These are phyloP conservation scores for Fusarium euwallaceae DNA, from an alignment of 2,329 filamentous ascomycete species.

Conservation along the genomic window DNA sequence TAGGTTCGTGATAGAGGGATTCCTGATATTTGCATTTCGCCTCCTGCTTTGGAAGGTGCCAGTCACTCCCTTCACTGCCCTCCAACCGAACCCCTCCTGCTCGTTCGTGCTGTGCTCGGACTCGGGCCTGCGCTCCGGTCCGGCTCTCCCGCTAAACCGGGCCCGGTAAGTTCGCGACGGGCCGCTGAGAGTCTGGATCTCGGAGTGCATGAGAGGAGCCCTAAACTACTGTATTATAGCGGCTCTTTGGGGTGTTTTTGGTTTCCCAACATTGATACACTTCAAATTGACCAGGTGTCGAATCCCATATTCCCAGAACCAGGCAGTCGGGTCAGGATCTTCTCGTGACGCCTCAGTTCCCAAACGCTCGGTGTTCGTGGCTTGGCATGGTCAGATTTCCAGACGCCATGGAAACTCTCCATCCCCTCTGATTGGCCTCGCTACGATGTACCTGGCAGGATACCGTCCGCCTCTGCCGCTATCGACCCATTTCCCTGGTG, in stretches of 20 bases:
- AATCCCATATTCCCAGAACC: not conserved
- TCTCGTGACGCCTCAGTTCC: not conserved
- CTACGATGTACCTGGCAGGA: not conserved
- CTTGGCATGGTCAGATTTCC: not conserved
- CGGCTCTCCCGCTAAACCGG: not conserved
- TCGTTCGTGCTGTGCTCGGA: not conserved
- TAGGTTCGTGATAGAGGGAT: not conserved
- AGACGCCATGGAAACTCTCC: not conserved
- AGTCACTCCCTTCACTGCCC: not conserved
- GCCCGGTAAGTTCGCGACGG: not conserved
- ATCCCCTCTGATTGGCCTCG: not conserved
- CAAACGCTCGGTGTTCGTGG: not conserved
- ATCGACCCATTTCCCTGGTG: slow-evolving; percentile 1
- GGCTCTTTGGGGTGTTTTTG: not conserved
- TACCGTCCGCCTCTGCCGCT: not conserved
- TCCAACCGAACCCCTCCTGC: slow-evolving; percentile 3
- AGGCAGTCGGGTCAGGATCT: not conserved
- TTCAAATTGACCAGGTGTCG: not conserved
- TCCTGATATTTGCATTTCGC: not conserved
- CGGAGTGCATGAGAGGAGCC: not conserved
- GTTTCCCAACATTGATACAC: not conserved
- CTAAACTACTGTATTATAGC: not conserved
- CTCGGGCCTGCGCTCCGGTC: not conserved
- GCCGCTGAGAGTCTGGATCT: not conserved
- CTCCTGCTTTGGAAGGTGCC: not conserved